Percentiles rank a stretch among this genome's conserved stretches.
phyloP scores from a whole-genome alignment of 768 basidiomycete species.

The Amanita pallidorosea region DNA sequence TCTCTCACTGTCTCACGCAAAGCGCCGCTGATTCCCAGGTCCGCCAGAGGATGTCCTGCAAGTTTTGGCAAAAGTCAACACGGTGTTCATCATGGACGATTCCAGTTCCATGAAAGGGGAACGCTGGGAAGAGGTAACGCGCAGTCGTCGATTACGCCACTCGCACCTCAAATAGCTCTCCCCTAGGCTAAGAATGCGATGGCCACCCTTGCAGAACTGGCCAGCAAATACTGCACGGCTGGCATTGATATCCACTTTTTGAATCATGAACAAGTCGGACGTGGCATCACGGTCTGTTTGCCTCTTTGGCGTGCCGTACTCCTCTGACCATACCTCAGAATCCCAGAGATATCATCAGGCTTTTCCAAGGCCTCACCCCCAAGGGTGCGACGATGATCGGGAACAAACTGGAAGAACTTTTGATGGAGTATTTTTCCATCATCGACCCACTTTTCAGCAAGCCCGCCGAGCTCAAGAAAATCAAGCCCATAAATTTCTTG shows the following conservation, averaged over 20 bases:
- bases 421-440: slow-evolving; percentile 8
- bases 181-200: slow-evolving; percentile 34
- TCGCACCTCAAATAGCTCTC: neutral
- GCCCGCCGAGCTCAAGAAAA: slow-evolving; percentile 14
- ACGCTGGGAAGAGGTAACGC: slow-evolving; percentile 40
- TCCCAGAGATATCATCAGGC: slow-evolving; percentile 19
- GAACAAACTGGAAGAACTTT: slow-evolving; percentile 20
- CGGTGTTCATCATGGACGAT: slow-evolving; percentile 51
- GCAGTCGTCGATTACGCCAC: neutral
- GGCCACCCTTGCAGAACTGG: slow-evolving; percentile 34
- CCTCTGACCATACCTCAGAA: slow-evolving; percentile 18
- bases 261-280: slow-evolving; percentile 25
- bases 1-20: neutral
- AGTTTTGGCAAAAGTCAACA: slow-evolving; percentile 28
- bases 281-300: slow-evolving; percentile 26
- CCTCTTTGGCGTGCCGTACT: neutral
- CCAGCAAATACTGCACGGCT: slow-evolving; percentile 39
- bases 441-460: neutral
- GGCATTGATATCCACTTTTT: slow-evolving; percentile 58
- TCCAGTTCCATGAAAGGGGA: slow-evolving; percentile 42
- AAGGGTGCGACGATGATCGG: slow-evolving; percentile 35
- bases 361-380: slow-evolving; percentile 36
- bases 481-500: slow-evolving; percentile 50
- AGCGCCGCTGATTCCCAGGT: neutral
- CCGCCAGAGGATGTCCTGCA: neutral